Evolutionary conservation across 306 rosid genomes (phyloP), one percentile per base, ranked within the genome.

Genomic region (Canavalia ensiformis): DNA sequence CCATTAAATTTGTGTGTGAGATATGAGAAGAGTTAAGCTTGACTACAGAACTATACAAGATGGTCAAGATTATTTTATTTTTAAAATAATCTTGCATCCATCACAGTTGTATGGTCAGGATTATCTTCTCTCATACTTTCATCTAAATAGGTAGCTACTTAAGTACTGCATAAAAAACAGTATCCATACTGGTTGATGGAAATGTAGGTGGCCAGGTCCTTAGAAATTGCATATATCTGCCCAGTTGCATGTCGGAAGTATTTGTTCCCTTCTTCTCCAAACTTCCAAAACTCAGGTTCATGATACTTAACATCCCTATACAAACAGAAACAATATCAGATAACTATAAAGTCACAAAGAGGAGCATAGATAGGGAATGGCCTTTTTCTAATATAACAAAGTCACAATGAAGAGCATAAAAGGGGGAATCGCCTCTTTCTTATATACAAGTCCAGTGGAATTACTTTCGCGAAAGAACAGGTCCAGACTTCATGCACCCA

Each of bases 401-500:
- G 54, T 35, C 76, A 56, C 65, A 55, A 55, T 1, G 44, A 35
- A 45, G 42, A 44, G 28, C 35, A 75, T 30, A 35, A 41, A 66
- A 68, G 66, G 55, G 30, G 41, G 25, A 68, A 44, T 68, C 50
- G n/a, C 50, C 18, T 55, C 35, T 18, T 56, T 45, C 59, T 6
- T 50, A 66, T 74, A 37, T 31, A 63, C 10, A 57, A 69, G 60
- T 44, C 9, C 29, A 8, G 72, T 78, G 75, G 76, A 69, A 56
- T 81, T 90, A 93, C 97, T 80, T 90, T 80, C 90, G 88, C 49
- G 94, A 82, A 79, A 93, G 94, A 83, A 93, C 97, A 44, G 97
- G 94, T 83, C 97, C 97, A 79, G 97, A 93, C 83, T 93, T 93
- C 97, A 93, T 93, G 75, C 97, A 93, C 47, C 97, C 97, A 41